Evolutionary conservation across 768 basidiomycete species (phyloP).

Genomic region (Serendipita sp.): DNA sequence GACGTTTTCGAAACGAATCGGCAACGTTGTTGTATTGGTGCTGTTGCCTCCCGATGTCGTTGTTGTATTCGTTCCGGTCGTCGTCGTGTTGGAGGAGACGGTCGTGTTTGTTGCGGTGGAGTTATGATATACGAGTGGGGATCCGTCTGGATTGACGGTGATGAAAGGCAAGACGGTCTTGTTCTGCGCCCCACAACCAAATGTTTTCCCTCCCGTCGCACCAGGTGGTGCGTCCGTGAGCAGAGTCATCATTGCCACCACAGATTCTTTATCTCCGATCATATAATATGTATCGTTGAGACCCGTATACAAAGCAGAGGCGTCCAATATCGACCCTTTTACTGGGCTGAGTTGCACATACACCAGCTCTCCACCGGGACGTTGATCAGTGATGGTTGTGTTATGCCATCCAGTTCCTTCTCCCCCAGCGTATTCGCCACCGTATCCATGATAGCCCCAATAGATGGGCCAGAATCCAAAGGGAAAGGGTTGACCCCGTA

Average conservation of each 20-base stretch:
- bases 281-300: neutral
- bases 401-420: neutral
- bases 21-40: neutral
- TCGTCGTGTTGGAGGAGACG: neutral
- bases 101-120: neutral
- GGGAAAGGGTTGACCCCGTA: neutral
- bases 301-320: neutral
- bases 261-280: neutral
- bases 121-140: neutral
- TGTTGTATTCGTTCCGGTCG: too few species aligned
- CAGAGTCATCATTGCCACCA: neutral
- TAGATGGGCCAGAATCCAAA: neutral
- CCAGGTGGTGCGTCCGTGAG: neutral
- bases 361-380: neutral
- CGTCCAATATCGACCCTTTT: neutral
- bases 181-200: neutral
- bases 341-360: neutral
- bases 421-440: neutral
- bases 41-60: too few species aligned
- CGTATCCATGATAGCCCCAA: neutral
- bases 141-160: neutral
- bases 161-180: neutral
- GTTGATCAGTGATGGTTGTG: neutral
- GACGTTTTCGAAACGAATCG: conserved; percentile 5
- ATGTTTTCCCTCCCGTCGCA: neutral